Conservation (phyloP, 768 basidiomycete genomes). For the Boletus coccyginus region DNA sequence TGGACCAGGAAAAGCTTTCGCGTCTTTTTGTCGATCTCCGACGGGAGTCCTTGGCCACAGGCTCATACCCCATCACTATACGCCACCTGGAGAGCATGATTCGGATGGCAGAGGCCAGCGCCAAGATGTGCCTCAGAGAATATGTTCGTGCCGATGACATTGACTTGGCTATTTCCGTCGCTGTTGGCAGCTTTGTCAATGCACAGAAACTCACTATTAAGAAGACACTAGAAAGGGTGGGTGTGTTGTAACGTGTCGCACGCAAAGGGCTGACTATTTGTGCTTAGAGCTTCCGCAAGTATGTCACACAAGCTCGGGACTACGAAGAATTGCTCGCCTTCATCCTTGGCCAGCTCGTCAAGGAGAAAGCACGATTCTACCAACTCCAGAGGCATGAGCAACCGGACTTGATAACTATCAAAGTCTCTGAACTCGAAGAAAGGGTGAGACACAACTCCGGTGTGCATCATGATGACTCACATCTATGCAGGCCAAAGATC, state of each 20-base stretch:
- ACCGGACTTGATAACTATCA: conserved; percentile 74
- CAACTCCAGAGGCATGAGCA: conserved; percentile 75
- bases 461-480: conserved; percentile 7
- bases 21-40: conserved; percentile 94
- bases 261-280: conserved; percentile 11
- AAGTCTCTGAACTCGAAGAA: conserved; percentile 80
- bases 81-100: conserved; percentile 99
- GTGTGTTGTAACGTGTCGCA: not conserved
- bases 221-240: conserved; percentile 91
- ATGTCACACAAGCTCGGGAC: conserved; percentile 92
- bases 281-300: conserved; percentile 89
- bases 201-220: conserved; percentile 99
- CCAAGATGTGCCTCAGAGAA: conserved; percentile 96
- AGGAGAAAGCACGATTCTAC: conserved; percentile 85
- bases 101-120: conserved; percentile 97
- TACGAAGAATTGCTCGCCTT: conserved; percentile 95
- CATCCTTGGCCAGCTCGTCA: conserved; percentile 89
- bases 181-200: conserved; percentile 90
- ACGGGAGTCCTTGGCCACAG: conserved; percentile 93
- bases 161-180: conserved; percentile 94
- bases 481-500: conserved; percentile 77
- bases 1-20: conserved; percentile 94
- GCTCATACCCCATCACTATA: conserved; percentile 98
- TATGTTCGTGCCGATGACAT: conserved; percentile 96
- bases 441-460: conserved; percentile 51